phyloP scores from a whole-genome alignment of 306 rosid species.

The Lagenaria siceraria region DNA sequence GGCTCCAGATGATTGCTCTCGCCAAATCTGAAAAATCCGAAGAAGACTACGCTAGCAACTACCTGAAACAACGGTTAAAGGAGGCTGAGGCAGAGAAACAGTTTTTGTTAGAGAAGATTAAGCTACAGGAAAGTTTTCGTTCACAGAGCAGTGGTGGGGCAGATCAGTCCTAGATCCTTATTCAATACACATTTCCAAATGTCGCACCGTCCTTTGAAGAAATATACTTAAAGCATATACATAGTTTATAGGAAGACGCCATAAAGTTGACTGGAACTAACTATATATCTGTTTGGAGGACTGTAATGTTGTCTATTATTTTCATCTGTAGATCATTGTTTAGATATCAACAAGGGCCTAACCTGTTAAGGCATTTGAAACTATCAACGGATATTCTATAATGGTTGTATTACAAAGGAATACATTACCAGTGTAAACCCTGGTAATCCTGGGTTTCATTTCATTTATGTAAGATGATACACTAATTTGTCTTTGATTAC shows the following conservation, averaged over 20 bases:
- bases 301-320: not conserved
- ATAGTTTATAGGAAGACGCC: not conserved
- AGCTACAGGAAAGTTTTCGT: constrained; percentile 86
- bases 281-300: not conserved
- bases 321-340: not conserved
- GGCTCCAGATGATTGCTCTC: constrained; percentile 81
- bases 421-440: not conserved
- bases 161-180: constrained; percentile 64
- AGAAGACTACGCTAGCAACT: constrained; percentile 82
- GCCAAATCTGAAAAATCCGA: constrained; percentile 96
- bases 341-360: not conserved
- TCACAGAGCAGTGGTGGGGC: constrained; percentile 60
- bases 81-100: constrained; percentile 99
- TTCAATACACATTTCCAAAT: constrained; percentile 14
- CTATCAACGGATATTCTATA: not conserved
- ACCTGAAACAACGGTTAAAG: constrained; percentile 69
- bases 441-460: not conserved
- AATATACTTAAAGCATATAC: not conserved
- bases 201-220: not conserved
- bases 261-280: not conserved
- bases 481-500: not conserved
- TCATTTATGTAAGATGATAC: not conserved
- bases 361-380: not conserved
- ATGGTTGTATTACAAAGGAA: not conserved
- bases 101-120: constrained; percentile 87